Conservation (phyloP, 2,329 filamentous ascomycete genomes). For the Paecilomyces niveus region DNA sequence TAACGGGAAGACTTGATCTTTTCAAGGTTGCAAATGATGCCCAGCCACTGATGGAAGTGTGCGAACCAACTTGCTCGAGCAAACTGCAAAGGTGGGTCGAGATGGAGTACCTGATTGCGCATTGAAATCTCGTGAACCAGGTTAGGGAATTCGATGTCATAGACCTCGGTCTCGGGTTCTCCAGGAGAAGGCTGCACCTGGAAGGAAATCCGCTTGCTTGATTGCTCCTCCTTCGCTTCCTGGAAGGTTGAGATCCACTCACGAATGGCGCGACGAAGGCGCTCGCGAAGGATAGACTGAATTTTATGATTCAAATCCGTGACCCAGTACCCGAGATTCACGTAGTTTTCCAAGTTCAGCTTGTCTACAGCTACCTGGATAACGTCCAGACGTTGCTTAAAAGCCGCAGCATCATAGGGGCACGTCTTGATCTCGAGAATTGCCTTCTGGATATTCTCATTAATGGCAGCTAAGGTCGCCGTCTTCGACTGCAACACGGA, state of each 20-base stretch:
- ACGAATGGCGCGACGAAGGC: constrained; percentile 75
- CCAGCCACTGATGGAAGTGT: constrained; percentile 89
- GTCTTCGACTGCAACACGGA: constrained; percentile 86
- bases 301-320: constrained; percentile 78
- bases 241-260: constrained; percentile 86
- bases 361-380: constrained; percentile 94
- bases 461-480: constrained; percentile 66
- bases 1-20: constrained; percentile 95
- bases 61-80: constrained; percentile 89
- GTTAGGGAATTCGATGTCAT: constrained; percentile 35
- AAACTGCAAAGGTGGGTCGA: constrained; percentile 87
- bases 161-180: constrained; percentile 22
- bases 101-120: constrained; percentile 94
- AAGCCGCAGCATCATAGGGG: constrained; percentile 70
- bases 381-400: constrained; percentile 71
- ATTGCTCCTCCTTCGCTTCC: constrained; percentile 36
- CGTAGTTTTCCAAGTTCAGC: constrained; percentile 90
- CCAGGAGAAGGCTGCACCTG: constrained; percentile 14
- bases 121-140: constrained; percentile 91
- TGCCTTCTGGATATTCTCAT: constrained; percentile 74
- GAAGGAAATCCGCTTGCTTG: constrained; percentile 14
- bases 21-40: constrained; percentile 81
- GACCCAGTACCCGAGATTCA: constrained; percentile 89
- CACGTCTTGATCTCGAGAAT: constrained; percentile 78
- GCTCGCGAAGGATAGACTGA: constrained; percentile 68